These are phyloP conservation scores for Aspergillus oerlinghausenensis DNA, from an alignment of 2,329 filamentous ascomycete genomes.

Conservation along the genomic window DNA sequence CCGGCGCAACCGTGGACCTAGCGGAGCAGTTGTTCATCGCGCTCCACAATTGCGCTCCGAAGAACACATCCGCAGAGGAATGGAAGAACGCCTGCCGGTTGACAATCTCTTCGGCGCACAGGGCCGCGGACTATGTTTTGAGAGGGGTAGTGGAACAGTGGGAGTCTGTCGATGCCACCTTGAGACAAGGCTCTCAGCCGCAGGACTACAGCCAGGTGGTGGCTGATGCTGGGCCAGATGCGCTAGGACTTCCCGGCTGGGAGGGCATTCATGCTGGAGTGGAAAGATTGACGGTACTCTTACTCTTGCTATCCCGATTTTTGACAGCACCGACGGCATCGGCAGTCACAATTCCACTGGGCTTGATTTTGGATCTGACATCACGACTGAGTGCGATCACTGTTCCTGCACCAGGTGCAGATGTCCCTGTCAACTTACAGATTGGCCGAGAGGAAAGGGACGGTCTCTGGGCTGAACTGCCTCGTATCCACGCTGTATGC, in stretches of 20 bases:
- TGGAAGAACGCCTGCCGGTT: constrained; percentile 66
- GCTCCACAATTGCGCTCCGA: constrained; percentile 76
- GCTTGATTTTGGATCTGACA: constrained; percentile 63
- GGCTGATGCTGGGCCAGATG: constrained; percentile 36
- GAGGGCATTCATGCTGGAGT: constrained; percentile 67
- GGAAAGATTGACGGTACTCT: constrained; percentile 62
- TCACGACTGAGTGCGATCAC: constrained; percentile 65
- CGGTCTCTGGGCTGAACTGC: constrained; percentile 67
- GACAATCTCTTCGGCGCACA: constrained; percentile 62
- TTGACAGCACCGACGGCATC: constrained; percentile 61
- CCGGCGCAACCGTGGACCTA: constrained; percentile 51
- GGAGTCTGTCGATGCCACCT: constrained; percentile 58
- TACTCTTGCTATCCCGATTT: constrained; percentile 61
- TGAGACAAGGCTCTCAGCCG: constrained; percentile 29
- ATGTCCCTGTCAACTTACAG: constrained; percentile 64
- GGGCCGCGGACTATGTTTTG: constrained; percentile 70
- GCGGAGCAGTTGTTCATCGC: constrained; percentile 64
- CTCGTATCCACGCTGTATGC: constrained; percentile 68
- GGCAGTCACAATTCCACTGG: constrained; percentile 63
- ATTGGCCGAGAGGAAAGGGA: constrained; percentile 78
- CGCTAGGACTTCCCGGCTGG: constrained; percentile 62
- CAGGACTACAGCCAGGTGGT: constrained; percentile 33
- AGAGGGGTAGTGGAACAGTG: constrained; percentile 76
- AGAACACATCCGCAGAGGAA: constrained; percentile 70
- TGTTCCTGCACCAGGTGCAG: constrained; percentile 44